Conservation (phyloP, 495 filamentous ascomycete genomes). For the Neurospora sp. region DNA sequence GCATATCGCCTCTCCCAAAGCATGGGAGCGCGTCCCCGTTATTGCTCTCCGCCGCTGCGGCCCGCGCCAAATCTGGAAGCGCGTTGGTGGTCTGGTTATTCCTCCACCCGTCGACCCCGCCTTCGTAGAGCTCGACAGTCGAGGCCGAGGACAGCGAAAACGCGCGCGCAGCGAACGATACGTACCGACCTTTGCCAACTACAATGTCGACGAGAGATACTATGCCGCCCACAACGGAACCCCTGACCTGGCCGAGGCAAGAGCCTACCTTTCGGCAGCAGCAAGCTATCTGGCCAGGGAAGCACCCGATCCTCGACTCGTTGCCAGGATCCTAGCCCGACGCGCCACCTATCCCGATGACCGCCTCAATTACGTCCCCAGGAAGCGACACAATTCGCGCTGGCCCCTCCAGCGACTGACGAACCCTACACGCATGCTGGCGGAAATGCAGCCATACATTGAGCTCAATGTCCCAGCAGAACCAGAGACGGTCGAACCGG, state of each 20-base stretch:
- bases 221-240: conserved; percentile 7
- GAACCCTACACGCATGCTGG: conserved; percentile 8
- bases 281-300: background rate
- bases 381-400: conserved; percentile 25
- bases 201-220: conserved; percentile 10
- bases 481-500: conserved; percentile 7
- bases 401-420: conserved; percentile 20
- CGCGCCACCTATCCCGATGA: conserved; percentile 15
- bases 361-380: conserved; percentile 14
- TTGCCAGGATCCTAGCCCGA: background rate
- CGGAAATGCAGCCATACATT: conserved; percentile 13
- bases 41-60: conserved; percentile 3
- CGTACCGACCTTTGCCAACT: conserved; percentile 13
- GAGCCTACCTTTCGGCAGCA: conserved; percentile 7
- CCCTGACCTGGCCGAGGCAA: conserved; percentile 16
- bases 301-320: background rate
- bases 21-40: conserved; percentile 25
- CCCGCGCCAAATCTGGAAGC: conserved; percentile 24
- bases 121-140: conserved; percentile 15
- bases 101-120: background rate
- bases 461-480: conserved; percentile 9
- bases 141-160: conserved; percentile 14
- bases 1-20: conserved; percentile 6
- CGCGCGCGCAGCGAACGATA: conserved; percentile 11
- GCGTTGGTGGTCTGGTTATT: conserved; percentile 12